Percentiles rank a stretch among this genome's conserved stretches.
phyloP scores from a whole-genome alignment of 2,329 filamentous ascomycete species.

The Trichoderma harzianum region DNA sequence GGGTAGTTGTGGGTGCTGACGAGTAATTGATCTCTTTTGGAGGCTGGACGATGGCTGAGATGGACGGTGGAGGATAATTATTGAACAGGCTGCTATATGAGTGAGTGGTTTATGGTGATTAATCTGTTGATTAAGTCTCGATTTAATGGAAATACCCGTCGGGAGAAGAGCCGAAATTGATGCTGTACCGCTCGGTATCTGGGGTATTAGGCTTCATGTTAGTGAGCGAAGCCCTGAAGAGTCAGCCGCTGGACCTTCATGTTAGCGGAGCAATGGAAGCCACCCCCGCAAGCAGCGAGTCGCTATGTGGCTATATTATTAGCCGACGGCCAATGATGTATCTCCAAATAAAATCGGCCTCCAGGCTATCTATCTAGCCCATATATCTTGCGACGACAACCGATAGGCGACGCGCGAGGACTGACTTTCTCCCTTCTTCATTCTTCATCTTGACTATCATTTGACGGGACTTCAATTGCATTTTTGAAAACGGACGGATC shows the following conservation, averaged over 20 bases:
- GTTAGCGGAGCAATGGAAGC: neutral
- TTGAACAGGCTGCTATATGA: neutral
- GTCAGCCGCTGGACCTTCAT: neutral
- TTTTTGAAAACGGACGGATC: neutral
- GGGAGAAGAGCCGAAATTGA: neutral
- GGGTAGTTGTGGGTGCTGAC: neutral
- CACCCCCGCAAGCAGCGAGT: neutral
- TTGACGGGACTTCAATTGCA: neutral
- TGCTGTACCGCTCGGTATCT: neutral
- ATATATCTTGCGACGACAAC: neutral
- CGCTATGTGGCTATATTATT: constrained; percentile 1
- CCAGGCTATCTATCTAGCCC: neutral
- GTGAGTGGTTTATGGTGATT: neutral
- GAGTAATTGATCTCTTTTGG: neutral
- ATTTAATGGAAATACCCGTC: neutral
- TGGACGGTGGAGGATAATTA: neutral
- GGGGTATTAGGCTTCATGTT: neutral
- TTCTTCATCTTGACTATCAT: neutral
- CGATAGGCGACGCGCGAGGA: neutral
- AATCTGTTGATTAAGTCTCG: too few relatives aligned
- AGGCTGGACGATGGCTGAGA: neutral
- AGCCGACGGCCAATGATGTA: constrained; percentile 11
- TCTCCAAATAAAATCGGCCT: neutral
- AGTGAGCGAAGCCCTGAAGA: neutral
- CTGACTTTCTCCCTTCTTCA: neutral